A percentile compares a stretch with the other conserved stretches of the same genome.
Conservation (phyloP, 1,284 basidiomycete genomes). For the Malassezia equina region DNA sequence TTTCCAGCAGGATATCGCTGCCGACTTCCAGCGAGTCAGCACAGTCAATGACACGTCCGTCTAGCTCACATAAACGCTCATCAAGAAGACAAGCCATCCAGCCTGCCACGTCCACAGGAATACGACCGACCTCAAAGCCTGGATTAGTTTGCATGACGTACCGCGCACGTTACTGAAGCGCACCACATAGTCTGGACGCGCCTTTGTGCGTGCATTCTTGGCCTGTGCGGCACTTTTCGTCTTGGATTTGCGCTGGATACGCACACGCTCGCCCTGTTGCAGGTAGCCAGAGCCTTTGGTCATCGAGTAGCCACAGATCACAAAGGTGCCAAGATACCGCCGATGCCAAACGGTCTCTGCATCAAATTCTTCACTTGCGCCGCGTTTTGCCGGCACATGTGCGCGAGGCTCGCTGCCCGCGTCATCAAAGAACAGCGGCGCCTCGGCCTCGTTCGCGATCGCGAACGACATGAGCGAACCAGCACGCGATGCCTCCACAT, state of each 20-base stretch:
- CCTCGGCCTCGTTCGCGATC: neutral
- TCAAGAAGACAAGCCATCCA: slow-evolving; percentile 45
- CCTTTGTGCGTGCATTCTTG: neutral
- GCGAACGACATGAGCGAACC: neutral
- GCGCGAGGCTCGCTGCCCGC: neutral
- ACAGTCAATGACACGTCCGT: slow-evolving; percentile 40
- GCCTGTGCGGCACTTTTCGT: neutral
- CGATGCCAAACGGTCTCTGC: slow-evolving; percentile 10
- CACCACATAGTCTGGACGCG: slow-evolving; percentile 30
- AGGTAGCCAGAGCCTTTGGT: slow-evolving; percentile 38
- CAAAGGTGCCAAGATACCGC: slow-evolving; percentile 38
- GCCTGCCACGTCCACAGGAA: slow-evolving; percentile 33
- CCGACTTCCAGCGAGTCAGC: slow-evolving; percentile 31
- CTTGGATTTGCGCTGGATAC: slow-evolving; percentile 34
- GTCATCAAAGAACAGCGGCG: slow-evolving; percentile 17
- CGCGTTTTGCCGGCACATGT: neutral
- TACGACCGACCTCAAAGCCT: slow-evolving; percentile 41
- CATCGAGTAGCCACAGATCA: slow-evolving; percentile 39
- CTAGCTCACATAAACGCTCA: slow-evolving; percentile 32
- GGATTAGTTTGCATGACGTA: slow-evolving; percentile 1
- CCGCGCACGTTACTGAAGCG: slow-evolving; percentile 41
- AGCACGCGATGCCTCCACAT: slow-evolving; percentile 1
- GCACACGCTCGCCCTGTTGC: slow-evolving; percentile 32
- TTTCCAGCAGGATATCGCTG: slow-evolving; percentile 39
- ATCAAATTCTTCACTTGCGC: neutral